Conservation (phyloP, 208 protist species). For the Trypanosoma boissoni region DNA sequence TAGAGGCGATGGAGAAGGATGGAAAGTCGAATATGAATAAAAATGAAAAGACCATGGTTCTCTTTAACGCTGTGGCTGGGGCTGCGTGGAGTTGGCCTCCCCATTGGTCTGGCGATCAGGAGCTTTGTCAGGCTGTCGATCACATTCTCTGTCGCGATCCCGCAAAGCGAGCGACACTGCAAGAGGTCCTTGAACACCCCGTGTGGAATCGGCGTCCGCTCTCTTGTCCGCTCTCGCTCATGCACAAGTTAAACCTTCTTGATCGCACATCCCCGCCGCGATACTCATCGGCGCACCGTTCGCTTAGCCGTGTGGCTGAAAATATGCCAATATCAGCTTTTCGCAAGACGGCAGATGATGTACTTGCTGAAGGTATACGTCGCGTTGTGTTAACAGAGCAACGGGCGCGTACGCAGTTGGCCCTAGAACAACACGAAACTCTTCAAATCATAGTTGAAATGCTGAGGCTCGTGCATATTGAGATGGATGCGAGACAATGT, state of each 20-base stretch:
- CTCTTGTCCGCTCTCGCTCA: slow-evolving; percentile 69
- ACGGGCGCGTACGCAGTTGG: slow-evolving; percentile 48
- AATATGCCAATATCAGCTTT: slow-evolving; percentile 26
- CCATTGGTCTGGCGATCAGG: slow-evolving; percentile 53
- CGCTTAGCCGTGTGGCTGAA: slow-evolving; percentile 42
- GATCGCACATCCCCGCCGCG: slow-evolving; percentile 28
- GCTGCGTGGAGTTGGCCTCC: slow-evolving; percentile 80
- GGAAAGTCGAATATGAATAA: slow-evolving; percentile 52
- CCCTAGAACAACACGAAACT: slow-evolving; percentile 58
- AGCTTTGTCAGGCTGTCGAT: slow-evolving; percentile 66
- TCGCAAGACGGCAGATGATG: slow-evolving; percentile 37
- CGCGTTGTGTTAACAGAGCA: slow-evolving; percentile 56
- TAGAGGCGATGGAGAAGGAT: slow-evolving; percentile 61
- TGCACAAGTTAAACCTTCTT: slow-evolving; percentile 76
- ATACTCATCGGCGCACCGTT: slow-evolving; percentile 11
- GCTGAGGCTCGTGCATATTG: slow-evolving; percentile 33
- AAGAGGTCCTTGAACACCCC: slow-evolving; percentile 72
- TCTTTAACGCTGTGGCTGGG: slow-evolving; percentile 73
- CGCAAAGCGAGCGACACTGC: slow-evolving; percentile 46
- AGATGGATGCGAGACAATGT: slow-evolving; percentile 26
- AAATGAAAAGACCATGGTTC: slow-evolving; percentile 60
- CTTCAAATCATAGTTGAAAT: slow-evolving; percentile 42
- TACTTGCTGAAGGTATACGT: slow-evolving; percentile 41
- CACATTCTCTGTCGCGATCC: slow-evolving; percentile 53
- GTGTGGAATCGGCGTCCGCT: slow-evolving; percentile 82